These are phyloP conservation scores for Botrytis hyacinthi DNA, from an alignment of 2,329 filamentous ascomycete species.

Conservation along the genomic window DNA sequence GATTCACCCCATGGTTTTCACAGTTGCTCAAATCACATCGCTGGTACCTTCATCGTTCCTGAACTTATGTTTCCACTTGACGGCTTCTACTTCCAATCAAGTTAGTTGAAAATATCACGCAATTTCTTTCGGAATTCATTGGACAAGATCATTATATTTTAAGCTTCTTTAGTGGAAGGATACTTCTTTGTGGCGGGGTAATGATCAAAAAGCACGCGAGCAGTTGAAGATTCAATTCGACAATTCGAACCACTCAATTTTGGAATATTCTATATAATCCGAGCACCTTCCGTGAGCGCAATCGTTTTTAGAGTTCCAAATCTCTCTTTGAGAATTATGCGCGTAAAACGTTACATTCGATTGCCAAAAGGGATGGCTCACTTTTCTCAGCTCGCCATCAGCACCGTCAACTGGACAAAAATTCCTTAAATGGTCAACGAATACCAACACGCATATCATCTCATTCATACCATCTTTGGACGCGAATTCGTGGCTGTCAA, in stretches of 20 bases:
- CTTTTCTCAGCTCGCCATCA: not conserved
- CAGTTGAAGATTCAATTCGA: slow-evolving; percentile 1
- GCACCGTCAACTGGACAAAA: not conserved
- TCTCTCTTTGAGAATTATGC: not conserved
- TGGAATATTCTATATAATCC: slow-evolving; percentile 1
- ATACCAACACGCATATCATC: not conserved
- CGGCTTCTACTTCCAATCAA: not conserved
- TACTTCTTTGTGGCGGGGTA: not conserved
- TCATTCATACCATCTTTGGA: not conserved
- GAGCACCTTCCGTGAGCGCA: not conserved
- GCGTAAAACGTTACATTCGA: not conserved
- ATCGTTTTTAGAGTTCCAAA: not conserved
- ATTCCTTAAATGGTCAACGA: slow-evolving; percentile 3
- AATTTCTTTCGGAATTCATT: slow-evolving; percentile 1
- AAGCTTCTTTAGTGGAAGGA: slow-evolving; percentile 1
- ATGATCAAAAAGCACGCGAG: not conserved
- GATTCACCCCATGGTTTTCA: not conserved
- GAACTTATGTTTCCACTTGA: not conserved
- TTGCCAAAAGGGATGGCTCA: not conserved
- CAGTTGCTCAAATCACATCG: slow-evolving; percentile 5
- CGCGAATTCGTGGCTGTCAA: not conserved
- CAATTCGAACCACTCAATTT: not conserved
- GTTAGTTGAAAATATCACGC: not conserved
- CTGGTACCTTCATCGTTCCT: not conserved
- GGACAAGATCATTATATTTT: not conserved